phyloP scores from a whole-genome alignment of 805 yeast genomes.

The Candida incommunis region DNA sequence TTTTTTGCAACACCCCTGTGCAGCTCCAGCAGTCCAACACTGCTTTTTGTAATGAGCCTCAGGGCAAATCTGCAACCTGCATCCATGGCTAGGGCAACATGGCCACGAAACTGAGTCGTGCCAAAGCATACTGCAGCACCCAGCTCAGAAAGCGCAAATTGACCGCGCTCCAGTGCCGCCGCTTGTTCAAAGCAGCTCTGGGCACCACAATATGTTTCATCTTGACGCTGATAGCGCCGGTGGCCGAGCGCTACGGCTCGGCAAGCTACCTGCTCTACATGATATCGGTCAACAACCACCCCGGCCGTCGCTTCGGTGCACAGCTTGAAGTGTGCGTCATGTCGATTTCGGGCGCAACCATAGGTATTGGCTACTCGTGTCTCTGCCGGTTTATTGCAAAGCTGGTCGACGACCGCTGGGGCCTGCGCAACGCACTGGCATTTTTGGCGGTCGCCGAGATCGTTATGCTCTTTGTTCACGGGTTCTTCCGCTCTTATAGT shows the following conservation, averaged over 20 bases:
- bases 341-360: constrained; percentile 27
- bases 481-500: constrained; percentile 34
- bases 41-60: too few relatives aligned
- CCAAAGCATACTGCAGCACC: not conserved
- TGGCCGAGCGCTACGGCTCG: constrained; percentile 23
- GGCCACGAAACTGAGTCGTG: too few relatives aligned
- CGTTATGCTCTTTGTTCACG: constrained; percentile 33
- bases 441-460: constrained; percentile 31
- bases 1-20: too few relatives aligned
- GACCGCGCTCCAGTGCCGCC: constrained; percentile 4
- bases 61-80: too few relatives aligned
- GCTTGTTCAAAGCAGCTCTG: constrained; percentile 9
- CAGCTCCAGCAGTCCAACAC: too few relatives aligned
- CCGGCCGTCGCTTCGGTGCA: constrained; percentile 35
- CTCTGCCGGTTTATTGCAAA: constrained; percentile 28
- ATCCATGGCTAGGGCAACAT: too few relatives aligned
- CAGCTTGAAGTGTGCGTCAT: constrained; percentile 30
- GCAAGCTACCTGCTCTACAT: constrained; percentile 32
- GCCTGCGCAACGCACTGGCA: constrained; percentile 26
- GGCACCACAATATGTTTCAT: constrained; percentile 23
- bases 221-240: constrained; percentile 26
- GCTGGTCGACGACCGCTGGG: constrained; percentile 9
- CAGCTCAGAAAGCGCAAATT: constrained; percentile 1
- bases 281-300: constrained; percentile 34
- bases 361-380: constrained; percentile 30